Conservation (phyloP, 345 rosid species). For the Eucalyptus albens region DNA sequence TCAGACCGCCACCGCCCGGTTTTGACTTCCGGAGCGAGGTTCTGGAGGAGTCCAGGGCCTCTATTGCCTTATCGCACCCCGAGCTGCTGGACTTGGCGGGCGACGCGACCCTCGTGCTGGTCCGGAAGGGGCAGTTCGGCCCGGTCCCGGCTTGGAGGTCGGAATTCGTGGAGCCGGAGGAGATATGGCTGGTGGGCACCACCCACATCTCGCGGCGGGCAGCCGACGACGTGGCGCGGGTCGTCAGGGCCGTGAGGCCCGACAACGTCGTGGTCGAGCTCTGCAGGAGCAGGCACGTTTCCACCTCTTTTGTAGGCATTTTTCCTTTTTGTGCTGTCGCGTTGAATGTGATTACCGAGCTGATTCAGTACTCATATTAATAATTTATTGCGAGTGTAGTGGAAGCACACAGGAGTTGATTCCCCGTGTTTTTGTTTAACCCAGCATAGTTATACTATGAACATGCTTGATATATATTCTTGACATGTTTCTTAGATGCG, state of each 20-base stretch:
- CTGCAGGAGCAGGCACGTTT: conserved; percentile 78
- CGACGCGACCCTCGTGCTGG: conserved; percentile 33
- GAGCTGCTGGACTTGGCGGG: conserved; percentile 56
- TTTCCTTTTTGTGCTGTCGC: not conserved
- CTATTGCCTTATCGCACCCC: conserved; percentile 30
- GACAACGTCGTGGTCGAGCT: conserved; percentile 91
- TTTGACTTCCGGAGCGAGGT: conserved; percentile 57
- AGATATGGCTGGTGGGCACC: conserved; percentile 75
- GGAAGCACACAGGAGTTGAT: not conserved
- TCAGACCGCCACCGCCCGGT: conserved; percentile 49
- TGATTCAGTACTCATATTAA: too few relatives aligned
- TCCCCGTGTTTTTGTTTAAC: not conserved
- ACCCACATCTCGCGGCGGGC: conserved; percentile 47
- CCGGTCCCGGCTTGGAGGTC: conserved; percentile 35
- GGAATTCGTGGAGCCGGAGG: conserved; percentile 56
- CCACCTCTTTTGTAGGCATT: not conserved
- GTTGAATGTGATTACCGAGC: not conserved
- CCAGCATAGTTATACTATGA: not conserved
- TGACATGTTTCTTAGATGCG: not conserved
- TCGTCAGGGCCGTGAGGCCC: conserved; percentile 43
- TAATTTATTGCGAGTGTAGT: not conserved
- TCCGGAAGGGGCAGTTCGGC: too few relatives aligned
- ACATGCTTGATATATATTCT: not conserved
- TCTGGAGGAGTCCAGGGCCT: conserved; percentile 35
- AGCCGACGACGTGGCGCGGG: conserved; percentile 53